These are phyloP conservation scores for Mikania micrantha DNA, from an alignment of 129 eudicot species.

Conservation along the genomic window DNA sequence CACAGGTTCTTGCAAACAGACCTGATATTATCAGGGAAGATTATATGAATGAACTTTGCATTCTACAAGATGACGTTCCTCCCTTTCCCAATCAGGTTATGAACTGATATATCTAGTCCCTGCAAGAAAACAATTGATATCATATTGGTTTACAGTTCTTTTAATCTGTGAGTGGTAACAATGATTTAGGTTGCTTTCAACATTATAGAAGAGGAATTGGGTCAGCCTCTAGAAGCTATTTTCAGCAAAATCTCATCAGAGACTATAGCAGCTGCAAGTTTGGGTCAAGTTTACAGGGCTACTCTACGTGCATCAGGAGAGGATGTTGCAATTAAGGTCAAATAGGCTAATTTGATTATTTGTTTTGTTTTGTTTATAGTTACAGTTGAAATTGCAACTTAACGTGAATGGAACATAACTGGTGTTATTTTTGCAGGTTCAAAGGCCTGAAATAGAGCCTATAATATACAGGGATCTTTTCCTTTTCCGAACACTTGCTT, in stretches of 20 bases:
- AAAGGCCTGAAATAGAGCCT: slow-evolving; percentile 96
- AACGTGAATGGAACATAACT: neutral
- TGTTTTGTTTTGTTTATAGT: neutral
- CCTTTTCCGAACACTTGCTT: slow-evolving; percentile 94
- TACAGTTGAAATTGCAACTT: neutral
- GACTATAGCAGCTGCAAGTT: slow-evolving; percentile 97
- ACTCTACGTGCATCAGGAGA: slow-evolving; percentile 92
- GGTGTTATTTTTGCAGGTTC: slow-evolving; percentile 53
- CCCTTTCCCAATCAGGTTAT: slow-evolving; percentile 89
- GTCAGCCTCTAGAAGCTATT: slow-evolving; percentile 91
- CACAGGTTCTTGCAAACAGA: slow-evolving; percentile 95
- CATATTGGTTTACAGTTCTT: slow-evolving; percentile 5
- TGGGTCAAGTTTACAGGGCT: slow-evolving; percentile 98
- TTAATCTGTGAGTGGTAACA: slow-evolving; percentile 34
- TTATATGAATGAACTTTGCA: slow-evolving; percentile 98
- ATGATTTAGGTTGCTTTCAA: slow-evolving; percentile 83
- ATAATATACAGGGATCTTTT: slow-evolving; percentile 92
- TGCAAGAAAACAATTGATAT: neutral
- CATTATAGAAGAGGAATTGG: slow-evolving; percentile 97
- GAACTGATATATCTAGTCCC: slow-evolving; percentile 9
- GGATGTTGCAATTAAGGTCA: slow-evolving; percentile 97
- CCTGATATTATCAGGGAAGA: slow-evolving; percentile 99
- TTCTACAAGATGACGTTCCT: slow-evolving; percentile 99
- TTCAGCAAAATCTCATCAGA: slow-evolving; percentile 90
- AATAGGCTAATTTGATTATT: neutral